These are phyloP conservation scores for Aspergillus ruber DNA, from an alignment of 2,329 filamentous ascomycete species.

Conservation along the genomic window DNA sequence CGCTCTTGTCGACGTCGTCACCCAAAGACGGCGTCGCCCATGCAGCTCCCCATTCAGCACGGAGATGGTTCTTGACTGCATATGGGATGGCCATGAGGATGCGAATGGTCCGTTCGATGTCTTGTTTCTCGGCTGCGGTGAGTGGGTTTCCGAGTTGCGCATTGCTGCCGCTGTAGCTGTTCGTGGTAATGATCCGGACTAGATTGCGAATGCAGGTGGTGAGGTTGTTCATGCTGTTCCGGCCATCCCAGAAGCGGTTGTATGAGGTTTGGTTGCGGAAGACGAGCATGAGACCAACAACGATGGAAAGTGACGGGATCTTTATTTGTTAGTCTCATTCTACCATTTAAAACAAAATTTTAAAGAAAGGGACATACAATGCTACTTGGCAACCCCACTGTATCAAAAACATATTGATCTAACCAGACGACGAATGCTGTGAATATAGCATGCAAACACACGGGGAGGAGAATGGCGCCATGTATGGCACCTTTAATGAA, in stretches of 20 bases:
- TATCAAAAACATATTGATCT: conserved; percentile 45
- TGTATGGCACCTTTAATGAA: conserved; percentile 61
- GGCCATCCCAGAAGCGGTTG: conserved; percentile 59
- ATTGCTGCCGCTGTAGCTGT: conserved; percentile 32
- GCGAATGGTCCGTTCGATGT: conserved; percentile 54
- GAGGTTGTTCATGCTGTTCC: conserved; percentile 51
- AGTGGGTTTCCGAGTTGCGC: conserved; percentile 14
- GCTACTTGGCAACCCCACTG: conserved; percentile 51
- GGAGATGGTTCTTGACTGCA: conserved; percentile 58
- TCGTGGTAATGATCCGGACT: conserved; percentile 50
- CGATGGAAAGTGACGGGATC: conserved; percentile 58
- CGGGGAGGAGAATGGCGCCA: conserved; percentile 50
- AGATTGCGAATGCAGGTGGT: conserved; percentile 56
- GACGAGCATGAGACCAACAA: conserved; percentile 62
- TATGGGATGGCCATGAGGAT: conserved; percentile 57
- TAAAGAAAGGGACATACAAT: conserved; percentile 44
- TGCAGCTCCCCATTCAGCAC: conserved; percentile 55
- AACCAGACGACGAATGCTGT: conserved; percentile 54
- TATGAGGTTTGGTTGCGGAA: conserved; percentile 61
- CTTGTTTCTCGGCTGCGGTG: conserved; percentile 42
- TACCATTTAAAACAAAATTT: neutral
- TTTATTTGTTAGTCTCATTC: conserved; percentile 13
- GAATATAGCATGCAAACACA: conserved; percentile 53
- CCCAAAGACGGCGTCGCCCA: conserved; percentile 21
- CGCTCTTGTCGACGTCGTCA: conserved; percentile 25